Conservation (phyloP, 306 rosid species). For the Sesbania bispinosa region DNA sequence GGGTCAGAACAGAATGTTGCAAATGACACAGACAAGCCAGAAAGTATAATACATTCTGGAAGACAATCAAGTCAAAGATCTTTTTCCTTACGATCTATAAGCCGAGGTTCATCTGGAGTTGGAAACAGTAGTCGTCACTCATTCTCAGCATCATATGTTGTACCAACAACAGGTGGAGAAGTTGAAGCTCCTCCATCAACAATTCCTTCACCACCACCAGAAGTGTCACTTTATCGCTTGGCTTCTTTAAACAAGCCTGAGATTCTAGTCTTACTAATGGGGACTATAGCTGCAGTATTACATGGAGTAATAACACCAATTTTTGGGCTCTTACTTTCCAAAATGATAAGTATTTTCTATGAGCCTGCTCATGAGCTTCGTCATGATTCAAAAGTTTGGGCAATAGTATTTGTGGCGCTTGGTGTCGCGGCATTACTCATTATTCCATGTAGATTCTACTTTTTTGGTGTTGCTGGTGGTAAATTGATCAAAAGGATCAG, state of each 20-base stretch:
- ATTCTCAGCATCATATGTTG: slow-evolving; percentile 12
- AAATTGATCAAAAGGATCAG: slow-evolving; percentile 49
- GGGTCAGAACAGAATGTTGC: slow-evolving; percentile 27
- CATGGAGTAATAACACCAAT: slow-evolving; percentile 49
- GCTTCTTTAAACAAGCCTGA: slow-evolving; percentile 82
- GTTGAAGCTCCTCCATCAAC: slow-evolving; percentile 22
- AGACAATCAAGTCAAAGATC: slow-evolving; percentile 41
- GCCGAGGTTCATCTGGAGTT: slow-evolving; percentile 42
- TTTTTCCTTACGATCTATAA: slow-evolving; percentile 40
- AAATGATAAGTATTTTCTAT: slow-evolving; percentile 51
- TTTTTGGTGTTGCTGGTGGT: slow-evolving; percentile 48
- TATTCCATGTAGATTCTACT: slow-evolving; percentile 41
- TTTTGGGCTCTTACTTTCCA: slow-evolving; percentile 49
- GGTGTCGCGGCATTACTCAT: slow-evolving; percentile 37
- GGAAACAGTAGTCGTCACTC: slow-evolving; percentile 39
- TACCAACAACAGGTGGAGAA: background rate
- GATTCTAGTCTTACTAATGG: slow-evolving; percentile 54
- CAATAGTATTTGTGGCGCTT: slow-evolving; percentile 40
- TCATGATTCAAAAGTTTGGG: slow-evolving; percentile 71
- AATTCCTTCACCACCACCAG: slow-evolving; percentile 30
- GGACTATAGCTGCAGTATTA: slow-evolving; percentile 55
- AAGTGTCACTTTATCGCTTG: slow-evolving; percentile 60
- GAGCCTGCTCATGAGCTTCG: slow-evolving; percentile 58
- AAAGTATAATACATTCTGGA: slow-evolving; percentile 33
- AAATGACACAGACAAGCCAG: slow-evolving; percentile 36